Evolutionary conservation across 23 red algal species (phyloP), one percentile per base, ranked within the genome.

Genomic region (Gracilariopsis chorda): DNA sequence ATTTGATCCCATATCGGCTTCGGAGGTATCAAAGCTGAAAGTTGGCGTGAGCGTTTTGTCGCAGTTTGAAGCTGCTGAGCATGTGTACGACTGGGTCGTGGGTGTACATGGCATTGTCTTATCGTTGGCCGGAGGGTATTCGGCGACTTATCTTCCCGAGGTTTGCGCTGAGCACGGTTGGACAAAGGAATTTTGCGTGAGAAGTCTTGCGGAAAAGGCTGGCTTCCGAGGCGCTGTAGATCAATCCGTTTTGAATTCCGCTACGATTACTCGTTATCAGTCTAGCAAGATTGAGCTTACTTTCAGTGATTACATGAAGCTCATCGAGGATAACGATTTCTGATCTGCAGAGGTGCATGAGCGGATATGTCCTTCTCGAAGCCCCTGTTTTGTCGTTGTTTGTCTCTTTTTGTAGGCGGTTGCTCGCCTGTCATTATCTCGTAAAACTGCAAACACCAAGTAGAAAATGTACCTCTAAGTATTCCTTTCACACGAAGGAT

Each of bases 71-170:
- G 33, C 35, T 24, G 83, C 44, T 19, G 43, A 55, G 7, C 17
- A 88, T 80, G 91, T 91, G 5, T 92, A 90, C 57, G 95, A 98
- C 75, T 98, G 95, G 95, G 44, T 17, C 29, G 39, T 89, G 16
- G 95, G 95, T 45, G 75, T 87, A 23, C 90, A 98, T 58, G 95
- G 95, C 35, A 77, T 98, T 6, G 83, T 98, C 19, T 43, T 98
- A 25, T 51, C 85, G 14, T 78, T 98, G 14, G 69, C 63, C 17
- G 67, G 80, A 30, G 46, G 68, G 12, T 98, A 88, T 58, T 90
- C 90, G 27, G 95, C 95, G 19, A 98, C 95, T 6, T 98, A 94
- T 59, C 71, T 98, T 28, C 95, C 95, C 25, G 95, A 98, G 46
- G 95, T 98, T 49, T 82, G 80, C 42, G 47, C 63, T 35, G 95